A percentile compares a stretch with the other conserved stretches of the same genome.
Evolutionary conservation across 805 yeast species (phyloP).

Genomic region (Helenozyma baotianmanensis): DNA sequence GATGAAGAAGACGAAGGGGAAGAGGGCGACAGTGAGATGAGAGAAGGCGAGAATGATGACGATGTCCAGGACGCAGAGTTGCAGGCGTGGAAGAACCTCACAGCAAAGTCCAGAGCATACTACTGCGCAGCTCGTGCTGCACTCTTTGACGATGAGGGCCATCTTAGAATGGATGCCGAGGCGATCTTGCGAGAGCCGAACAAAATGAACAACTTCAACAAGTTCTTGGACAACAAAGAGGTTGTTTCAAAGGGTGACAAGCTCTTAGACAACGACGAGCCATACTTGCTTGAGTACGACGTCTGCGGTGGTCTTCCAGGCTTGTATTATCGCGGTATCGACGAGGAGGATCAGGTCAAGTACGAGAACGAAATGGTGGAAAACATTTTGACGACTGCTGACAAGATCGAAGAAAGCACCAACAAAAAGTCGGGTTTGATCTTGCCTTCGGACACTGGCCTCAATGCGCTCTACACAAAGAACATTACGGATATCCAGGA

Average conservation of each 20-base stretch:
- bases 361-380: slow-evolving; percentile 35
- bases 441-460: slow-evolving; percentile 46
- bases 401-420: slow-evolving; percentile 16
- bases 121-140: slow-evolving; percentile 65
- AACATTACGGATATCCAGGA: slow-evolving; percentile 83
- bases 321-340: slow-evolving; percentile 48
- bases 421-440: slow-evolving; percentile 26
- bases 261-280: slow-evolving; percentile 52
- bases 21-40: slow-evolving; percentile 10
- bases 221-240: slow-evolving; percentile 37
- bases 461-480: slow-evolving; percentile 53
- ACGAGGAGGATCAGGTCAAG: slow-evolving; percentile 36
- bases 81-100: slow-evolving; percentile 78
- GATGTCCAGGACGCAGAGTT: slow-evolving; percentile 72
- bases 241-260: slow-evolving; percentile 41
- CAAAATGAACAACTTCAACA: slow-evolving; percentile 61
- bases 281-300: slow-evolving; percentile 78
- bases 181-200: slow-evolving; percentile 64
- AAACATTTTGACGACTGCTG: slow-evolving; percentile 23
- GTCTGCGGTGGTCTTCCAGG: slow-evolving; percentile 77
- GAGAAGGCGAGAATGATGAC: slow-evolving; percentile 41
- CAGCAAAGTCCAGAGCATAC: slow-evolving; percentile 74
- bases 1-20: slow-evolving; percentile 38
- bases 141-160: slow-evolving; percentile 54
- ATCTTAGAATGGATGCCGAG: slow-evolving; percentile 59